Evolutionary conservation across 1,284 basidiomycete species (phyloP).

Genomic region (Ganoderma boninense): DNA sequence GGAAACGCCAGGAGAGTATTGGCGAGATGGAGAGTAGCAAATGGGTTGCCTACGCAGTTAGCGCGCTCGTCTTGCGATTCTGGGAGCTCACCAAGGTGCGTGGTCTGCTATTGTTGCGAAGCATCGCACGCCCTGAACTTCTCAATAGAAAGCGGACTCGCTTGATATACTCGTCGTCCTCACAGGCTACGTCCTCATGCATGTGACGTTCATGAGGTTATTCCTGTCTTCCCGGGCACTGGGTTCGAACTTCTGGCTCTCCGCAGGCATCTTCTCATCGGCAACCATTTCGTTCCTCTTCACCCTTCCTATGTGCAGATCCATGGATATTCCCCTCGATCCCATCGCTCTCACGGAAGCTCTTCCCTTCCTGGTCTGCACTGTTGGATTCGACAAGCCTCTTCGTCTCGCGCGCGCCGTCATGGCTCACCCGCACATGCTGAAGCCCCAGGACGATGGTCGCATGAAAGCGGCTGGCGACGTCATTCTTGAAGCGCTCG

Average conservation of each 20-base stretch:
- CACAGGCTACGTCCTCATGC: slow-evolving; percentile 97
- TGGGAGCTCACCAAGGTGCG: slow-evolving; percentile 86
- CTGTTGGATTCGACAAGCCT: slow-evolving; percentile 98
- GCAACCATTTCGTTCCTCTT: slow-evolving; percentile 91
- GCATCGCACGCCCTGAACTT: slow-evolving; percentile 13
- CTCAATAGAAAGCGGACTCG: slow-evolving; percentile 85
- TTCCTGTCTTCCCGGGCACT: slow-evolving; percentile 88
- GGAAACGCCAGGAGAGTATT: slow-evolving; percentile 55
- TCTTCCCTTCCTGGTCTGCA: slow-evolving; percentile 97
- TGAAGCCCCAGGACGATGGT: slow-evolving; percentile 55
- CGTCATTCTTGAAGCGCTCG: slow-evolving; percentile 87
- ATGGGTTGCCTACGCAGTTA: slow-evolving; percentile 88
- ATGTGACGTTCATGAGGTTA: slow-evolving; percentile 91
- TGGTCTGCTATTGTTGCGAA: slow-evolving; percentile 14
- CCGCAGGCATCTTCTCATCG: slow-evolving; percentile 84
- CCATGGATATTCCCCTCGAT: slow-evolving; percentile 89
- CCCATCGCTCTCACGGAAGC: slow-evolving; percentile 95
- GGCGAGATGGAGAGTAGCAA: slow-evolving; percentile 77
- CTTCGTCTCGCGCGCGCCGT: slow-evolving; percentile 92
- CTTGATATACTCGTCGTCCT: slow-evolving; percentile 96
- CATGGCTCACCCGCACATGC: slow-evolving; percentile 85
- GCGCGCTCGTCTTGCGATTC: slow-evolving; percentile 85
- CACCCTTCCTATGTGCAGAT: slow-evolving; percentile 86
- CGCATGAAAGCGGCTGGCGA: slow-evolving; percentile 82
- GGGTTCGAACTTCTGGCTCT: slow-evolving; percentile 92